Conservation (phyloP, 306 rosid genomes). For the Lotus japonicus region DNA sequence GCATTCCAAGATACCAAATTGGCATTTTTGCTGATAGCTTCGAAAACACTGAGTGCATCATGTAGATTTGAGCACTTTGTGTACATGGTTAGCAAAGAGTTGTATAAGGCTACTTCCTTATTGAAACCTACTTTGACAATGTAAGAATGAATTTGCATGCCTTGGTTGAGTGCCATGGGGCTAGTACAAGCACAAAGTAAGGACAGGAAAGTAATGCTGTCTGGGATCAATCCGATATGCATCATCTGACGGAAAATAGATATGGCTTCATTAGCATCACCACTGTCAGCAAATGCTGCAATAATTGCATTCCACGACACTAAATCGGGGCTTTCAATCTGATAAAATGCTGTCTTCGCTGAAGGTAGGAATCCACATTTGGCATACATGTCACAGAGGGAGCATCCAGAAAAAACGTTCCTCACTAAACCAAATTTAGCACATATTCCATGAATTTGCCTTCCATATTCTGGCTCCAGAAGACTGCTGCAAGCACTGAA, state of each 20-base stretch:
- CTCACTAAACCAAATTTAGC: constrained; percentile 58
- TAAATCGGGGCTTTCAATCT: constrained; percentile 54
- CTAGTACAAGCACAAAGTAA: constrained; percentile 52
- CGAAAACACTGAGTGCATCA: constrained; percentile 49
- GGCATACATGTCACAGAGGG: constrained; percentile 76
- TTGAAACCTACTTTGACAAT: constrained; percentile 42
- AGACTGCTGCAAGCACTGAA: constrained; percentile 66
- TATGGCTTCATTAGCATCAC: constrained; percentile 44
- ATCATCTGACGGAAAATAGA: constrained; percentile 49
- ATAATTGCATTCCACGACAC: constrained; percentile 80
- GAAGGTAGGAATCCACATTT: constrained; percentile 46
- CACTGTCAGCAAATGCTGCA: constrained; percentile 46
- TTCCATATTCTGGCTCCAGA: constrained; percentile 56
- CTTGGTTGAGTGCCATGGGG: constrained; percentile 47
- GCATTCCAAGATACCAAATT: constrained; percentile 76
- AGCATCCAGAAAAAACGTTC: constrained; percentile 64
- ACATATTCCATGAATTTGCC: constrained; percentile 61
- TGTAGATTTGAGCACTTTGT: constrained; percentile 54
- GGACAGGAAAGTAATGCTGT: constrained; percentile 53
- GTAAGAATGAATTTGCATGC: constrained; percentile 63
- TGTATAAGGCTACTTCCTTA: constrained; percentile 37
- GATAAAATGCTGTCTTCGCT: constrained; percentile 46
- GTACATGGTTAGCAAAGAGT: constrained; percentile 62
- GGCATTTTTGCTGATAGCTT: constrained; percentile 29
- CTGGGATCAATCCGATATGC: constrained; percentile 38